These are phyloP conservation scores for Mycothermus thermophilus DNA, from an alignment of 495 filamentous ascomycete species.

Conservation along the genomic window DNA sequence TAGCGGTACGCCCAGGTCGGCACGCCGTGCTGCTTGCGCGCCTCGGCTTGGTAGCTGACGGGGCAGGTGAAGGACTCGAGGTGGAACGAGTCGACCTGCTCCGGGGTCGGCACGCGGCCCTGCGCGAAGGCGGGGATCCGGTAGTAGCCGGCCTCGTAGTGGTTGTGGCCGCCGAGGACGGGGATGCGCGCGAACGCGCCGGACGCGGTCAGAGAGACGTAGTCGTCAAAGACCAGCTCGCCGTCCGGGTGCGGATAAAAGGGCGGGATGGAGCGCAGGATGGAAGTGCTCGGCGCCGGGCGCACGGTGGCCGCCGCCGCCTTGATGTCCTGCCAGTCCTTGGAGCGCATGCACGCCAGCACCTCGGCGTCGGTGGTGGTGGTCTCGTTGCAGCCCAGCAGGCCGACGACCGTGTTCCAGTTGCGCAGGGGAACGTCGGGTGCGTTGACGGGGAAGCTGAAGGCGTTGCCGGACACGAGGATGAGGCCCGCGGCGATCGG, in stretches of 20 bases:
- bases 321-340: conserved; percentile 19
- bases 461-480: conserved; percentile 38
- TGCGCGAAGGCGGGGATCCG: conserved; percentile 3
- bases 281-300: conserved; percentile 19
- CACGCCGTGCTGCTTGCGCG: conserved; percentile 8
- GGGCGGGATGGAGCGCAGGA: conserved; percentile 17
- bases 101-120: conserved; percentile 3
- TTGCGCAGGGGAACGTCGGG: conserved; percentile 14
- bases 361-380: conserved; percentile 22
- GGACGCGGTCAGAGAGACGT: conserved; percentile 7
- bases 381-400: conserved; percentile 26
- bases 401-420: conserved; percentile 25
- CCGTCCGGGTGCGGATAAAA: conserved; percentile 8
- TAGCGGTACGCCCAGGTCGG: conserved; percentile 23
- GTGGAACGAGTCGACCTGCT: conserved; percentile 1
- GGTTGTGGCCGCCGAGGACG: conserved; percentile 1
- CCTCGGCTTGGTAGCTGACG: conserved; percentile 2
- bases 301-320: conserved; percentile 12
- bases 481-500: conserved; percentile 36
- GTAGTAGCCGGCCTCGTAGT: conserved; percentile 10
- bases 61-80: conserved; percentile 16
- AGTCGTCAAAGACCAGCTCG: conserved; percentile 29
- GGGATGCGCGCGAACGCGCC: conserved; percentile 5
- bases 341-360: conserved; percentile 32
- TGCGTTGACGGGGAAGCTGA: conserved; percentile 25